Evolutionary conservation across 176 grass and related monocot genomes (phyloP).

Genomic region (Olyra latifolia): DNA sequence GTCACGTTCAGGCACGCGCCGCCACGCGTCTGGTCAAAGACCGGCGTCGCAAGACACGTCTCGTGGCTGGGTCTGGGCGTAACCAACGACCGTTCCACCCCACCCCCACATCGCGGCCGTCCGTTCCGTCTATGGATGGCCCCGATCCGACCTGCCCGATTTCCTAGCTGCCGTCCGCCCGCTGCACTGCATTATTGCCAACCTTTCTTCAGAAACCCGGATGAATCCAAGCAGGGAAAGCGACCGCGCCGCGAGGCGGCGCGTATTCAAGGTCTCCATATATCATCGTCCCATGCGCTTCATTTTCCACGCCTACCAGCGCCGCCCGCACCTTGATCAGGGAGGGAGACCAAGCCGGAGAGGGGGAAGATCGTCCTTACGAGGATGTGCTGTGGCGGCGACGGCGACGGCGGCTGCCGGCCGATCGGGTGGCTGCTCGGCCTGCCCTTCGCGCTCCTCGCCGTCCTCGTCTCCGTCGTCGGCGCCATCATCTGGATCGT

Average conservation of each 20-base stretch:
- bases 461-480: constrained; percentile 68
- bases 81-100: background rate
- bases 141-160: background rate
- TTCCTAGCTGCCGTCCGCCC: background rate
- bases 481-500: constrained; percentile 64
- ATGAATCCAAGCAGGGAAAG: constrained; percentile 20
- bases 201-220: background rate
- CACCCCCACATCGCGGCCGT: background rate
- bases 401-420: constrained; percentile 44
- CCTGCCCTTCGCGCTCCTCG: constrained; percentile 62
- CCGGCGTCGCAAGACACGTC: background rate
- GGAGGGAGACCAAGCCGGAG: too few relatives aligned
- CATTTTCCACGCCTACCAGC: background rate
- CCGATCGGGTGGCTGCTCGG: constrained; percentile 61
- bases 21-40: constrained; percentile 30
- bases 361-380: too few relatives aligned
- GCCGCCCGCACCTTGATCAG: background rate
- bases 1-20: background rate
- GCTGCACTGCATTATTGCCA: background rate
- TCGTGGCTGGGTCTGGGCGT: background rate
- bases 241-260: background rate
- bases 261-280: background rate
- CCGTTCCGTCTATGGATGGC: background rate
- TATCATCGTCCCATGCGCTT: background rate
- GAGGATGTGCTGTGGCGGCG: constrained; percentile 43